Evolutionary conservation across 768 basidiomycete species (phyloP).

Genomic region (Panaeolus papilionaceus): DNA sequence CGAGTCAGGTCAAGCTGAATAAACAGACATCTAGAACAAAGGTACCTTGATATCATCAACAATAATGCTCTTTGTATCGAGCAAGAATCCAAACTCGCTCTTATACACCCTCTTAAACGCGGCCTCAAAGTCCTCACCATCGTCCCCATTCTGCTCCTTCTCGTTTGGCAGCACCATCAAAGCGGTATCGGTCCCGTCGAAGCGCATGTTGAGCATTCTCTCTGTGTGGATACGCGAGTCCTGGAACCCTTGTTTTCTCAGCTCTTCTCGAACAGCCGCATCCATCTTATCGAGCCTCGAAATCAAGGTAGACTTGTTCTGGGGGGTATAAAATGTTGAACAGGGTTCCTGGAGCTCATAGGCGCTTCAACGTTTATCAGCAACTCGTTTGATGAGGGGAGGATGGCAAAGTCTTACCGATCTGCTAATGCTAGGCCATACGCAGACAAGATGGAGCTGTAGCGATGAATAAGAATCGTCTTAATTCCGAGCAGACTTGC

Average conservation of each 20-base stretch:
- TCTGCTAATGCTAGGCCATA: slow-evolving; percentile 95
- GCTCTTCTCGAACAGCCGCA: slow-evolving; percentile 64
- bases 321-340: slow-evolving; percentile 75
- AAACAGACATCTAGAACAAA: slow-evolving; percentile 9
- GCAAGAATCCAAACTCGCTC: slow-evolving; percentile 89
- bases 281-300: slow-evolving; percentile 75
- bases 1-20: neutral
- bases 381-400: neutral
- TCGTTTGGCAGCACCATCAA: slow-evolving; percentile 77
- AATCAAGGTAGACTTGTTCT: slow-evolving; percentile 60
- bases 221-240: slow-evolving; percentile 75
- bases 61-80: slow-evolving; percentile 82
- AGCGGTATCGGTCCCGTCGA: slow-evolving; percentile 92
- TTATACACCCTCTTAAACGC: slow-evolving; percentile 86
- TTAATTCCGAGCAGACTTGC: slow-evolving; percentile 86
- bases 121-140: slow-evolving; percentile 71
- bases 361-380: slow-evolving; percentile 51
- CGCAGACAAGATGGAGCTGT: slow-evolving; percentile 92
- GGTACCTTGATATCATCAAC: slow-evolving; percentile 90
- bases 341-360: slow-evolving; percentile 91
- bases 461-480: slow-evolving; percentile 87
- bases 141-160: slow-evolving; percentile 52
- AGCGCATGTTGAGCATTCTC: slow-evolving; percentile 90
- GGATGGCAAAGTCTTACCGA: slow-evolving; percentile 39
- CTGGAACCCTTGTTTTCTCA: slow-evolving; percentile 84